These are phyloP conservation scores for Medicago arabica DNA, from an alignment of 306 rosid species.

Conservation along the genomic window DNA sequence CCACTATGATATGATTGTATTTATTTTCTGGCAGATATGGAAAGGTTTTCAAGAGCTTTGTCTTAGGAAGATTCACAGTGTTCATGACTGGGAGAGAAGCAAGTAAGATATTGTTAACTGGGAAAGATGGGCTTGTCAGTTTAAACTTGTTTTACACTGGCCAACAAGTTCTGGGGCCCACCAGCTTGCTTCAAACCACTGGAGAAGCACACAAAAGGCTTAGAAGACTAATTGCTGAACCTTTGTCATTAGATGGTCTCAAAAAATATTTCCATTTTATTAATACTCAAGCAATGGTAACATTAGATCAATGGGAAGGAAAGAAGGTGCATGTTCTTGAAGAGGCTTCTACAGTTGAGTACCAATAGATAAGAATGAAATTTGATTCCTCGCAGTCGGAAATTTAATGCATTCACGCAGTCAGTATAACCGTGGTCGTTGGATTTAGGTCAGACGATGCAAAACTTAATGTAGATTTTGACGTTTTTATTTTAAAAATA, in stretches of 20 bases:
- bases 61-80: conserved; percentile 74
- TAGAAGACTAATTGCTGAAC: conserved; percentile 77
- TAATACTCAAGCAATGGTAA: conserved; percentile 65
- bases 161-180: conserved; percentile 77
- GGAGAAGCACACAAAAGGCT: conserved; percentile 85
- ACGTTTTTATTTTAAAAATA: no score
- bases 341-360: conserved; percentile 88
- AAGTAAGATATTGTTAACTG: conserved; percentile 73
- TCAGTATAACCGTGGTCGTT: not conserved
- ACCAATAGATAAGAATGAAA: not conserved
- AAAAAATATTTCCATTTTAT: conserved; percentile 79
- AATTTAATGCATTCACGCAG: not conserved
- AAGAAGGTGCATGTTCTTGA: conserved; percentile 67
- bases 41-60: conserved; percentile 80
- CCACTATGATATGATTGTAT: not conserved
- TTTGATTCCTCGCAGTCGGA: not conserved
- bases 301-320: conserved; percentile 69
- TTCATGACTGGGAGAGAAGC: conserved; percentile 95
- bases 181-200: conserved; percentile 80
- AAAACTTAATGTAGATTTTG: not conserved
- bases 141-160: conserved; percentile 82
- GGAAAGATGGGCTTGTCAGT: conserved; percentile 85
- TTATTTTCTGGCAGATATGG: conserved; percentile 60
- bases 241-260: conserved; percentile 76
- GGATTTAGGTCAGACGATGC: not conserved